Conservation (phyloP, 2,329 filamentous ascomycete genomes). For the Dothiorella sarmentorum region DNA sequence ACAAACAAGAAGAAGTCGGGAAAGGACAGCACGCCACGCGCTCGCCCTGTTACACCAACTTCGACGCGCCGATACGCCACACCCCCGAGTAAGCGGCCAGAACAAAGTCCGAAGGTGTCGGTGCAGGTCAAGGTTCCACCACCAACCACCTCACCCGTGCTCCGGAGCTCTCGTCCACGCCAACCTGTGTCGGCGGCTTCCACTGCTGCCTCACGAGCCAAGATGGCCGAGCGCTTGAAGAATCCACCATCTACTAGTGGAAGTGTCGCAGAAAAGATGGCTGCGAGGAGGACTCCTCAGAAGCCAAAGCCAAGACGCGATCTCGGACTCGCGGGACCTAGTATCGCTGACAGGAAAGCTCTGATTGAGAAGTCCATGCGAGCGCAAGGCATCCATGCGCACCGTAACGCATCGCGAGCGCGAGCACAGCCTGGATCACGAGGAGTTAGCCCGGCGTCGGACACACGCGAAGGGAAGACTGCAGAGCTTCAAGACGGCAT, state of each 20-base stretch:
- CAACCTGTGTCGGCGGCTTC: constrained; percentile 22
- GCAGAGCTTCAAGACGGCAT: neutral
- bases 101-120: constrained; percentile 9
- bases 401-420: neutral
- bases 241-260: neutral
- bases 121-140: constrained; percentile 21
- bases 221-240: constrained; percentile 7
- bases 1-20: neutral
- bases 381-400: constrained; percentile 3
- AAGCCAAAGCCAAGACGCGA: constrained; percentile 3
- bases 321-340: constrained; percentile 6
- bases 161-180: constrained; percentile 23
- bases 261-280: neutral
- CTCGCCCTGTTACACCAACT: constrained; percentile 21
- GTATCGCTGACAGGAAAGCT: constrained; percentile 15
- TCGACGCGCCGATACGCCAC: constrained; percentile 30
- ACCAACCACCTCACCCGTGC: constrained; percentile 22
- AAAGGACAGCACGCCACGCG: constrained; percentile 20
- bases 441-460: constrained; percentile 7
- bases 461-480: neutral
- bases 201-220: constrained; percentile 21
- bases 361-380: constrained; percentile 15
- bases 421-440: neutral
- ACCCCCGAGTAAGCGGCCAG: constrained; percentile 1
- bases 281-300: neutral